Conservation (phyloP, 108 stramenopile genomes). For the Cyclotella atomus region DNA sequence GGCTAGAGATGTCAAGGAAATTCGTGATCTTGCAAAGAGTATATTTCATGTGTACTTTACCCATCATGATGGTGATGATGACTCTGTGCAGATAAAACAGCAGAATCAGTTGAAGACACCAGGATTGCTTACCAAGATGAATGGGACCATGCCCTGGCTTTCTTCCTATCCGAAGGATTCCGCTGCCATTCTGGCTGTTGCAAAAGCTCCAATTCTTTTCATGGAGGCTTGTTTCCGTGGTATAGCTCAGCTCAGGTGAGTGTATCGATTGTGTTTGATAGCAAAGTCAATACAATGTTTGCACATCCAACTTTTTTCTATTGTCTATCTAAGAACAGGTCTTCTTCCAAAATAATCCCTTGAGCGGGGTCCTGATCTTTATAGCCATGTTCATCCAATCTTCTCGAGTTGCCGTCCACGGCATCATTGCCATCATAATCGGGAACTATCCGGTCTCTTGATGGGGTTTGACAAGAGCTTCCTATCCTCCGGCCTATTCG, state of each 20-base stretch:
- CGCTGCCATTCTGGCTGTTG: background rate
- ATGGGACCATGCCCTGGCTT: constrained; percentile 33
- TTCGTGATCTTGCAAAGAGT: background rate
- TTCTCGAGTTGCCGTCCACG: constrained; percentile 40
- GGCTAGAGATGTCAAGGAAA: background rate
- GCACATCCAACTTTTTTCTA: too few species aligned
- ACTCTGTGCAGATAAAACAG: background rate
- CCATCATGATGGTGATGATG: too few species aligned
- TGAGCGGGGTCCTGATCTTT: constrained; percentile 43
- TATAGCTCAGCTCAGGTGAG: too few species aligned
- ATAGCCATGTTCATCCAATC: constrained; percentile 46
- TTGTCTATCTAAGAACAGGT: too few species aligned
- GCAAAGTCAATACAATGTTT: too few species aligned
- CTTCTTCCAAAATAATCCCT: constrained; percentile 49
- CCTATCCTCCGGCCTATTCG: constrained; percentile 41
- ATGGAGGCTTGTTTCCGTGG: constrained; percentile 29
- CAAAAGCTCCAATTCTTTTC: constrained; percentile 7
- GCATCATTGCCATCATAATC: constrained; percentile 33
- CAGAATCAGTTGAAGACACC: background rate
- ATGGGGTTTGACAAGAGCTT: constrained; percentile 33
- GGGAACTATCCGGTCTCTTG: constrained; percentile 29
- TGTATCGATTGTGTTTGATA: too few species aligned
- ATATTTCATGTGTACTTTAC: background rate
- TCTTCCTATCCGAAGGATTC: background rate
- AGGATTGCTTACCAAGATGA: background rate